Evolutionary conservation across 352 stramenopile species (phyloP), one percentile per base, ranked within the genome.

Genomic region (Thalassiosira mediterranea): DNA sequence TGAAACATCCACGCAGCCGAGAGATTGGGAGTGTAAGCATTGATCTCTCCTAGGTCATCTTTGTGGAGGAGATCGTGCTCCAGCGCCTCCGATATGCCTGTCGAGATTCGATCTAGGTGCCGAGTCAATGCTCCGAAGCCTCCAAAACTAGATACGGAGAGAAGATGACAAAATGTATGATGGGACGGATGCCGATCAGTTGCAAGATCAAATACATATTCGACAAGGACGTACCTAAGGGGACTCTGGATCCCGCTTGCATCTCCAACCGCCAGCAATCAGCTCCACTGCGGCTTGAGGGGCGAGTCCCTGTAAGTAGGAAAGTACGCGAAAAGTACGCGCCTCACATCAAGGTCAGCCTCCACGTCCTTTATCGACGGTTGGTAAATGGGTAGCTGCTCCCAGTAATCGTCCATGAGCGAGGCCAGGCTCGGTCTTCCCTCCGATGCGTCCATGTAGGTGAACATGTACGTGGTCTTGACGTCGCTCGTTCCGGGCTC

Each of bases 391-490:
- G 92, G 90, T 8, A 96, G 74, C 7, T 93, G 63, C 28, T 90
- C 75, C 88, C 90, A 95, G 66, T 95, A 96, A 60, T 96, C 92
- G 46, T 95, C 87, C 75, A 95, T 91, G 23, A 95, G 70, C 13
- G 70, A 68, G 28, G 80, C 51, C 15, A 96, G 63, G 0, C 83
- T 84, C 8, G 83, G 85, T 28, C 92, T 63, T 3, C 73, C 77
- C 65, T 85, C 60, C 34, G 92, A 73, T 1, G 90, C 90, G 63
- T 96, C 92, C 77, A 95, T 88, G 76, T 95, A 95, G 17, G 90
- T 93, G 70, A 95, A 95, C 80, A 95, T 82, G 62, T 95, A 95
- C 1, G 91, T 95, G 11, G 91, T 95, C 58, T 93, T 93, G 8
- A 89, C 86, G 54, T 90, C 83, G 54, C 81, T 84, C 49, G 66